Base-by-base conservation (phyloP, 805 yeast genomes). In the Wickerhamia fluorescens region DNA sequence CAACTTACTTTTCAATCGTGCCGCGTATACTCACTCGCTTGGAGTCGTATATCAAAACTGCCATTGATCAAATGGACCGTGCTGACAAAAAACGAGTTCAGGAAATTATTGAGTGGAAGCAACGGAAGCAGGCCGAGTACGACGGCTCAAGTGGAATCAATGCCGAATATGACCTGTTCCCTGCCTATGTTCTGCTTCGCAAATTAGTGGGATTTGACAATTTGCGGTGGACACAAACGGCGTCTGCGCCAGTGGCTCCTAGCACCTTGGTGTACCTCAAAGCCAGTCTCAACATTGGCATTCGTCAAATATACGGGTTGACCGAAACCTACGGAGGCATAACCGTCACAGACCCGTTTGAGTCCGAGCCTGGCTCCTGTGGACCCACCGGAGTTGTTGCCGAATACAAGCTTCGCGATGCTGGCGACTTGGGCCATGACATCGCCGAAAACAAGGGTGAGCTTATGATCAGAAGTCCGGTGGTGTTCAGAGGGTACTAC, bases 301-400 rank as follows among this genome's bases (percentile, higher is more conserved):
- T 72, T 30, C 39, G 56, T 10, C 87, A 79, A 53, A 86, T 88
- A 9, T 81, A 79, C 16, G 58, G 58, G 3, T 27, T 52, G 29
- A 42, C 57, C 1, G 58, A 51, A 29, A 35, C 44, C 3, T 40
- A 38, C 20, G 58, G 49, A 5, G 56, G 48, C 3, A 37, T 44
- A 21, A 38, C 51, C 3, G 26, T 29, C 10, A 28, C 42, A 2
- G 34, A 24, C n/a, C 25, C 31, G 3, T 49, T 39, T 29, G 58
- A 53, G 14, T 31, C 34, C 5, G 29, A 25, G 1, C 53, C 58
- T 1, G 56, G 56, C 4, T 34, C 51, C 2, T 47, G 56, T 38
- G 58, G 58, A 1, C 23, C 44, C 14, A 31, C 42, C 3, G 40
- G 44, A 4, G 29, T 38, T 1, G 26, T 42, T 2, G 37, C 37